A percentile compares a stretch with the other conserved stretches of the same genome.
Evolutionary conservation across 169 alveolate genomes (phyloP).

Genomic region (Plasmodium fragile): DNA sequence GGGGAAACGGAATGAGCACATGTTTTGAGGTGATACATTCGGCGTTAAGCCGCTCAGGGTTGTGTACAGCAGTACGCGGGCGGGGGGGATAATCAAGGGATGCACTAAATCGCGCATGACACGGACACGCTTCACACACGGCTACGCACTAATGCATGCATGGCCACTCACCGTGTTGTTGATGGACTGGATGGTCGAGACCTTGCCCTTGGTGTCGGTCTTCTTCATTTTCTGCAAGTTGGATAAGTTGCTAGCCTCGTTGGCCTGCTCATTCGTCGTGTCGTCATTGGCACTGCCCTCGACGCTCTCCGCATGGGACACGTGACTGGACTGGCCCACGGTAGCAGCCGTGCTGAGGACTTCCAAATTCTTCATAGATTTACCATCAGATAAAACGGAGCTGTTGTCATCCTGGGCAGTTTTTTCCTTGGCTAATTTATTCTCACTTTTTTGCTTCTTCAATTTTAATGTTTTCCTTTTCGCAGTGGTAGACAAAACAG

Average conservation of each 20-base stretch:
- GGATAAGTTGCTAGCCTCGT: slow-evolving; percentile 78
- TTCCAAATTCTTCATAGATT: slow-evolving; percentile 80
- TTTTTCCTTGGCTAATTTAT: slow-evolving; percentile 50
- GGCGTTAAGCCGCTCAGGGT: background rate
- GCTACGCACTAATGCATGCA: background rate
- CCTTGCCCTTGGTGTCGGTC: slow-evolving; percentile 78
- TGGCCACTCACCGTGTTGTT: slow-evolving; percentile 36
- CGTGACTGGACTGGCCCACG: slow-evolving; percentile 85
- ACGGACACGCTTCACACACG: background rate
- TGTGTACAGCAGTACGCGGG: background rate
- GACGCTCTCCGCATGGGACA: slow-evolving; percentile 79
- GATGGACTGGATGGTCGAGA: slow-evolving; percentile 77
- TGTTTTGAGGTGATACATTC: background rate
- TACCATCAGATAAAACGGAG: slow-evolving; percentile 83
- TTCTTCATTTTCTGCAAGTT: slow-evolving; percentile 73
- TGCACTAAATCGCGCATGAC: background rate
- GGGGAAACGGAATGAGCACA: slow-evolving; percentile 76
- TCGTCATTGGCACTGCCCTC: slow-evolving; percentile 76
- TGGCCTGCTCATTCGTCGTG: slow-evolving; percentile 75
- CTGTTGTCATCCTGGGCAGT: slow-evolving; percentile 80
- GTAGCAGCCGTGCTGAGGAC: slow-evolving; percentile 86
- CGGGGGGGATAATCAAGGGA: background rate
- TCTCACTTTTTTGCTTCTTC: slow-evolving; percentile 64
- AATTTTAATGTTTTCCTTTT: slow-evolving; percentile 82
- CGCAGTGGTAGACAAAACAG: slow-evolving; percentile 88